These are phyloP conservation scores for Persicaria maculosa DNA, from an alignment of 148 eudicot species.

Conservation along the genomic window DNA sequence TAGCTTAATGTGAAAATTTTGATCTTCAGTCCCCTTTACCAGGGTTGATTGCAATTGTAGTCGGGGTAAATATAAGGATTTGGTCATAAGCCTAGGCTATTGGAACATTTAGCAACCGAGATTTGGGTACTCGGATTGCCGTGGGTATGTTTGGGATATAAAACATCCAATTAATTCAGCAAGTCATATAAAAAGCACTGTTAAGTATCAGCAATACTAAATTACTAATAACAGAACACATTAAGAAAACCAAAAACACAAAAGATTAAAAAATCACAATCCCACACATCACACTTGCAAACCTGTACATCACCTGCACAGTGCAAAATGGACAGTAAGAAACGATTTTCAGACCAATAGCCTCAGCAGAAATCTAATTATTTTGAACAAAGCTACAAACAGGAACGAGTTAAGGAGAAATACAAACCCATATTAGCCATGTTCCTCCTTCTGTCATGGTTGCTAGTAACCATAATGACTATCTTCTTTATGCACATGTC, in stretches of 20 bases:
- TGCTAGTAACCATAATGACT: constrained; percentile 26
- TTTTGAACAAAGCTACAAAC: constrained; percentile 8
- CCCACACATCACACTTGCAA: constrained; percentile 54
- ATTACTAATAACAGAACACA: background rate
- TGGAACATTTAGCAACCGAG: background rate
- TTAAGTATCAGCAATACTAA: background rate
- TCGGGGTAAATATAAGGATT: background rate
- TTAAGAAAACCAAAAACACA: constrained; percentile 4
- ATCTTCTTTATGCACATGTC: constrained; percentile 26
- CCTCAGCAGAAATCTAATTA: background rate
- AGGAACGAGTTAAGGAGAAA: constrained; percentile 5
- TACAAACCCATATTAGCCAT: constrained; percentile 56
- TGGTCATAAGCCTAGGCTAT: background rate
- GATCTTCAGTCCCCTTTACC: background rate
- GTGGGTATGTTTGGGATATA: background rate
- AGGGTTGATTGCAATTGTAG: background rate
- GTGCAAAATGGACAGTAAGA: constrained; percentile 60
- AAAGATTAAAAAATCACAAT: constrained; percentile 18
- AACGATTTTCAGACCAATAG: constrained; percentile 16
- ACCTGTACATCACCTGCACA: constrained; percentile 95
- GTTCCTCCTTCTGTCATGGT: constrained; percentile 24
- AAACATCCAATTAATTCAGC: background rate
- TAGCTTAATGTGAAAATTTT: background rate
- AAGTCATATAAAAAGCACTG: background rate
- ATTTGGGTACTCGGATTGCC: background rate